Conservation (phyloP, 306 rosid species). For the Lathyrus sativus region DNA sequence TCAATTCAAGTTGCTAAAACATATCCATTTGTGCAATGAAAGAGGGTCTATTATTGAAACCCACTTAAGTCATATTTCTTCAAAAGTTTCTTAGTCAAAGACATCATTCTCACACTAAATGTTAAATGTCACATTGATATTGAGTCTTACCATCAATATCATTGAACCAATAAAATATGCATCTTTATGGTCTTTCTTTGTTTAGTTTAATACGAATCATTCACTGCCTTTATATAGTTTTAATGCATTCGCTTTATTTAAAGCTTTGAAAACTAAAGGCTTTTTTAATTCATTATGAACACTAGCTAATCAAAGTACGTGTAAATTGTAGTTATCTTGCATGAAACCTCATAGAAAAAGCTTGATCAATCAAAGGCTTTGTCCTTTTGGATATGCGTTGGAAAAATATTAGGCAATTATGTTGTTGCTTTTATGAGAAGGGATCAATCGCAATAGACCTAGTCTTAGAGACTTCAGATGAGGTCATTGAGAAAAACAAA, state of each 20-base stretch:
- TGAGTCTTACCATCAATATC: conserved; percentile 42
- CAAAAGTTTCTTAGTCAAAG: conserved; percentile 52
- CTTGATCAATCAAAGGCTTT: conserved; percentile 34
- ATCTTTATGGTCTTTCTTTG: conserved; percentile 39
- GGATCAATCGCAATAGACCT: not conserved
- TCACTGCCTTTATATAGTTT: conserved; percentile 38
- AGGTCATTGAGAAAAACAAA: too few species aligned
- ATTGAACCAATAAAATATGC: conserved; percentile 37
- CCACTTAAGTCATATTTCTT: conserved; percentile 45
- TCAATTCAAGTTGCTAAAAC: conserved; percentile 43
- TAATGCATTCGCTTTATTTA: conserved; percentile 44
- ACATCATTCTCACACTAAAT: conserved; percentile 40
- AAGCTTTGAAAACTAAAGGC: conserved; percentile 41
- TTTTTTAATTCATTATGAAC: conserved; percentile 36
- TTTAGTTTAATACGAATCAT: conserved; percentile 53
- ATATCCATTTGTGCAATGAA: conserved; percentile 39
- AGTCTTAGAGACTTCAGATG: too few species aligned
- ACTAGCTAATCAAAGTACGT: conserved; percentile 42
- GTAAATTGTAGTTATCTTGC: conserved; percentile 32
- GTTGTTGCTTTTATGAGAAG: not conserved
- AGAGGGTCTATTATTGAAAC: conserved; percentile 55
- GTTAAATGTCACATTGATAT: conserved; percentile 28
- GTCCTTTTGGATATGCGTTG: conserved; percentile 22
- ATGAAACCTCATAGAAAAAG: conserved; percentile 30
- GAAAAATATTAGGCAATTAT: conserved; percentile 38